Base-by-base conservation (phyloP, 176 grass and related monocot species). In the Phragmites australis region DNA sequence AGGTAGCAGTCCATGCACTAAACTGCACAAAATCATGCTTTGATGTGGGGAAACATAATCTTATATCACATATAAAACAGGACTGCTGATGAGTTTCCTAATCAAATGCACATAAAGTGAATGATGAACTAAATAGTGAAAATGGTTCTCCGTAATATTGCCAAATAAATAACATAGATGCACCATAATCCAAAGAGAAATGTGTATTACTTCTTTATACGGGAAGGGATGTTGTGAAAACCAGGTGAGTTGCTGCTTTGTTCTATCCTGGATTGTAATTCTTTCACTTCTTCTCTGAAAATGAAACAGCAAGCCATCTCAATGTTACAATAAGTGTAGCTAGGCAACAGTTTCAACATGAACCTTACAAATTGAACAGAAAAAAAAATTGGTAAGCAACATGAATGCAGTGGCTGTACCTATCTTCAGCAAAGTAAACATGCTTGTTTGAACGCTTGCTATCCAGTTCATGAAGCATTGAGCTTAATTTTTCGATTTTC, bases 401-500 rank as follows among this genome's bases (percentile, higher is more conserved):
- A 67, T 70, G 62, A 48, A 87, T 8, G 19, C 21, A 83, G 31
- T 9, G 31, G 21, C 3, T 55, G 25, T 82, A 99, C 92, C 92
- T 95, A 76, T 99, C 90, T 81, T 91, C 90, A 26, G 86, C 92
- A 93, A 89, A 93, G 84, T 95, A 99, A 37, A 95, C 57, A 75
- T 93, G 90, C 65, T 91, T 93, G 75, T 95, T 99, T 66, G 77
- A 44, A 81, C 53, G 86, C 31, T 91, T 88, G 71, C 72, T 64
- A 87, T 99, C 96, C 52, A 95, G 61, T 70, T 59, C 53, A 72
- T 99, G 96, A 88, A 99, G 90, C 41, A 55, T 60, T 48, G 96
- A 93, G 65, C 70, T 89, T 71, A 99, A 83, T 32, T 74, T 93
- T 74, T 93, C 96, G 60, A 95, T 69, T 99, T 99, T 99, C 96